phyloP scores from a whole-genome alignment of 257 asterid genomes.

The Fraxinus excelsior region DNA sequence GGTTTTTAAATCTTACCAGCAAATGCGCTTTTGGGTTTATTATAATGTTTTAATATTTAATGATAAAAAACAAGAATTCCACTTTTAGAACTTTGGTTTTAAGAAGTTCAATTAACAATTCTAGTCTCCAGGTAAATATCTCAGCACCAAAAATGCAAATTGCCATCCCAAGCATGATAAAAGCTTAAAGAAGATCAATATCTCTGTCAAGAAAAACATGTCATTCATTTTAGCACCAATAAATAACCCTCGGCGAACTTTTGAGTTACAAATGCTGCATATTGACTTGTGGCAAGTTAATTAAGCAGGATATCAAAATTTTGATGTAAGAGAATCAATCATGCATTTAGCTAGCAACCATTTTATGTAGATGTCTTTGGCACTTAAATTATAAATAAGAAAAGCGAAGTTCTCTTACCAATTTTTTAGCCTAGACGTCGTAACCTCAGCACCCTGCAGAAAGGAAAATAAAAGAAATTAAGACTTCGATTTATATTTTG shows the following conservation, averaged over 20 bases:
- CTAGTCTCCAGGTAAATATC: neutral
- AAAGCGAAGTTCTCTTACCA: constrained; percentile 55
- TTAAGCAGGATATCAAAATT: neutral
- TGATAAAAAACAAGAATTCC: neutral
- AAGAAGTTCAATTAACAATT: neutral
- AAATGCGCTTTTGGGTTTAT: neutral
- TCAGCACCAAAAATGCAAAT: neutral
- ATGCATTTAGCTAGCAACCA: constrained; percentile 1
- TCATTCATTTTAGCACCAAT: neutral
- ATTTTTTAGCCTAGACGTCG: constrained; percentile 88
- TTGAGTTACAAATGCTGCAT: neutral
- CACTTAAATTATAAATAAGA: constrained; percentile 6
- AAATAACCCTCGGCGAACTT: neutral
- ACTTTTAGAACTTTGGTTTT: neutral
- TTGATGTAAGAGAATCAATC: constrained; percentile 9
- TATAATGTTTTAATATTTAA: neutral
- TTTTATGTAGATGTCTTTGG: neutral
- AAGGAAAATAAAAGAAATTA: constrained; percentile 21
- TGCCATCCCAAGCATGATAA: neutral
- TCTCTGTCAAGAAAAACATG: neutral
- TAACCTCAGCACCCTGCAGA: constrained; percentile 91
- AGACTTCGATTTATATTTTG: constrained; percentile 4
- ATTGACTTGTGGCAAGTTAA: neutral
- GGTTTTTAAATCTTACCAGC: neutral
- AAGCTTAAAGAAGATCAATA: neutral